phyloP scores from a whole-genome alignment of 108 stramenopile species.

The Fragilaria radians region DNA sequence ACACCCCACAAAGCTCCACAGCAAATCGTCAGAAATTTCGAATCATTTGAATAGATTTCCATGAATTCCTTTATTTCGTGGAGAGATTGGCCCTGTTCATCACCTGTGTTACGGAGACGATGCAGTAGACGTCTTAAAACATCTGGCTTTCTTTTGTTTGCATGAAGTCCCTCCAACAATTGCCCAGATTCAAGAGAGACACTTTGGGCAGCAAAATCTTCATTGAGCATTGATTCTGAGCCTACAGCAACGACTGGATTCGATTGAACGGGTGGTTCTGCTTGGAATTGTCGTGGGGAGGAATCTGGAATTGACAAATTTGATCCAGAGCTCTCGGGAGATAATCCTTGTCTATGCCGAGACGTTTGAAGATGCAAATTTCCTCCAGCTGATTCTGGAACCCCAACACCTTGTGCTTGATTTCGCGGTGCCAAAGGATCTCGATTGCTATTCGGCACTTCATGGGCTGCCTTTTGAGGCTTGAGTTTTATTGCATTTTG shows the following conservation, averaged over 20 bases:
- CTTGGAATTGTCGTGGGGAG: not conserved
- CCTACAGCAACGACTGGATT: not conserved
- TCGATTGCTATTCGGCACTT: not conserved
- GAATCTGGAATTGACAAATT: not conserved
- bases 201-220: too few relatives aligned
- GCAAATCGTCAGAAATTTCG: slow-evolving; percentile 7
- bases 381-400: too few relatives aligned
- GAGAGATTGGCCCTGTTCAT: slow-evolving; percentile 6
- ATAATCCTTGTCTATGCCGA: too few relatives aligned
- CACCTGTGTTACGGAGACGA: slow-evolving; percentile 19
- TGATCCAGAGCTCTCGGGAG: not conserved
- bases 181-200: too few relatives aligned
- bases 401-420: too few relatives aligned
- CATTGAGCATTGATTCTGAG: too few relatives aligned
- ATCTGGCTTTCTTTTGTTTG: not conserved
- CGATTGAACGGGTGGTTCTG: not conserved
- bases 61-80: slow-evolving; percentile 19
- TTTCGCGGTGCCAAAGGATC: too few relatives aligned
- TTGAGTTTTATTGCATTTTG: too few relatives aligned
- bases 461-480: too few relatives aligned
- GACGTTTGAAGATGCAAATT: too few relatives aligned
- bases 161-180: slow-evolving; percentile 9
- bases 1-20: slow-evolving; percentile 24
- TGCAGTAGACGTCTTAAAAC: slow-evolving; percentile 16
- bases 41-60: slow-evolving; percentile 12